Evolutionary conservation across 192 early-diverging fungal genomes (phyloP), one percentile per base, ranked within the genome.

Genomic region (Geosiphon pyriformis): DNA sequence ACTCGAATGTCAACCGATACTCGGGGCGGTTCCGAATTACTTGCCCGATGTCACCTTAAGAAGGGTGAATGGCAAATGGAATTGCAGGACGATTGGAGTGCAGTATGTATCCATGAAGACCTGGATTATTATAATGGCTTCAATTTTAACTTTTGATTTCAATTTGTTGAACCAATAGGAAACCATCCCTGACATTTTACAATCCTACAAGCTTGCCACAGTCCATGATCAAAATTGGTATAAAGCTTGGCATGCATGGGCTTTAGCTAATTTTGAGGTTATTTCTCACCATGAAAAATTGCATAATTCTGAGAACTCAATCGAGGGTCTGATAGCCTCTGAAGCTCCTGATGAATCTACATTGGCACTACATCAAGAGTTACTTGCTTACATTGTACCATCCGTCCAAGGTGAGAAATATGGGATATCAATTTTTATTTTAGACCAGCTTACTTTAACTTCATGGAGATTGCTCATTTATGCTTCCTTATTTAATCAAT

Each of bases 211-310:
- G 0, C 86, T 92, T 25, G 95, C 96, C 0, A 94, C 92, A 8
- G 85, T 90, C 34, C 86, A 91, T 78, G 94, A 96, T 72, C 80
- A 82, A 72, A 83, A 92, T 48, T 96, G 92, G 91, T 96, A 98
- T 80, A 97, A 87, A 62, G 95, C 94, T 18, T 98, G 95, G 94
- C 96, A 98, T 68, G 84, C 92, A 17, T 95, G 94, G 89, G 96
- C 94, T n/a, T 73, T 96, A 18, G 85, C 89, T 29, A 95, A 96
- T 71, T 90, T 91, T 70, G 92, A 98, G 69, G 90, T 88, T 30
- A 83, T 94, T 62, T 82, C 82, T 4, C 84, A 88, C 69, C 83
- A 89, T 67, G 87, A 89, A 50, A 83, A 89, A 72, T 69, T 76
- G 8, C 83, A 52, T 61, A 76, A 57, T 23, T 58, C 65, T 25